A percentile compares a stretch with the other conserved stretches of the same genome.
Conservation (phyloP, 1,284 basidiomycete species). For the Moesziomyces sp. region DNA sequence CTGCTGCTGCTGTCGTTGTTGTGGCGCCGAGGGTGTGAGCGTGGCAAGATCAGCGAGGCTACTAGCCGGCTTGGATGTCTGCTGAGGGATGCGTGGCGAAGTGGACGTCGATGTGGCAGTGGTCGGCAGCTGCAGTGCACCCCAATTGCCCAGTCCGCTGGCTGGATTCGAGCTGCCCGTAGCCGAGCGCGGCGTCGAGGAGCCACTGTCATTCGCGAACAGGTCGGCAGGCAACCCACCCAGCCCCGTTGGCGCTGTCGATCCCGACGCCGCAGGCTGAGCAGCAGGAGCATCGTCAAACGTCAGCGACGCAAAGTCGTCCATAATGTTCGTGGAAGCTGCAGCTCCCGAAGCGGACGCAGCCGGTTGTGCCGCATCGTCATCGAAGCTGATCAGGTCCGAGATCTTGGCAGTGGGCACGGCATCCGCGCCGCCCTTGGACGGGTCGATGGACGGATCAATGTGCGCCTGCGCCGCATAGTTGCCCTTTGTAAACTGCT, state of each 20-base stretch:
- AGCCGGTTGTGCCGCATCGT: slow-evolving; percentile 30
- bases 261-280: background rate
- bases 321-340: slow-evolving; percentile 32
- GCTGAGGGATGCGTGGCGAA: slow-evolving; percentile 26
- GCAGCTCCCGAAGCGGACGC: slow-evolving; percentile 2
- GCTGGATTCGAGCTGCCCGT: slow-evolving; percentile 21
- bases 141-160: slow-evolving; percentile 51
- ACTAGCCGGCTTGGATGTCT: background rate
- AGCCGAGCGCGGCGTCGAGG: slow-evolving; percentile 13
- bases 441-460: slow-evolving; percentile 67
- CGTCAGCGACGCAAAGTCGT: slow-evolving; percentile 62
- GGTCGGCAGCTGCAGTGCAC: slow-evolving; percentile 54
- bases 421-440: slow-evolving; percentile 57
- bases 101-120: slow-evolving; percentile 41
- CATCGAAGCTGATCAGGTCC: slow-evolving; percentile 65
- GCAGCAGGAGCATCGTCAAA: slow-evolving; percentile 42
- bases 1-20: slow-evolving; percentile 4
- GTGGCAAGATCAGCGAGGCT: slow-evolving; percentile 24
- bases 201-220: slow-evolving; percentile 33
- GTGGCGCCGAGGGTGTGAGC: slow-evolving; percentile 12
- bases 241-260: slow-evolving; percentile 8
- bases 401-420: slow-evolving; percentile 63
- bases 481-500: slow-evolving; percentile 90
- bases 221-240: slow-evolving; percentile 43
- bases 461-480: slow-evolving; percentile 75